Conservation (phyloP, 768 basidiomycete species). For the Saitozyma podzolica region DNA sequence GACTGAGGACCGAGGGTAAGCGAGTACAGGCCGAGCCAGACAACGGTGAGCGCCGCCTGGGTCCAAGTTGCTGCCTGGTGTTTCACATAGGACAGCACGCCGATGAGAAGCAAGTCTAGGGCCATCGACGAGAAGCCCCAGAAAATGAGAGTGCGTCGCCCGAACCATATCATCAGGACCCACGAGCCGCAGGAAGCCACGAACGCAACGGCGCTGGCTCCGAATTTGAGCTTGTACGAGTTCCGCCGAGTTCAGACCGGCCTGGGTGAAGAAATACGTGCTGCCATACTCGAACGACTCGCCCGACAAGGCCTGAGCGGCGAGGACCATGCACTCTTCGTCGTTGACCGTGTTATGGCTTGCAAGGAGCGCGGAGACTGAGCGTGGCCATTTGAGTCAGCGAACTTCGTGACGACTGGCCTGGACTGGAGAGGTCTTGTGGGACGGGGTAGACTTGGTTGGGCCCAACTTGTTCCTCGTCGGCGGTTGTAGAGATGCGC, state of each 20-base stretch:
- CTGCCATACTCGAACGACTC: conserved; percentile 4
- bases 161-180: conserved; percentile 9
- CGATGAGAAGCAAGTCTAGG: conserved; percentile 8
- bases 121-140: conserved; percentile 11
- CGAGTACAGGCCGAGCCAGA: conserved; percentile 4
- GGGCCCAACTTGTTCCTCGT: no score
- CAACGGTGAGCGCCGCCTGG: conserved; percentile 4
- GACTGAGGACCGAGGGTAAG: conserved; percentile 3
- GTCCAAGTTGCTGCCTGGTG: conserved; percentile 5
- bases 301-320: neutral
- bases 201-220: conserved; percentile 7
- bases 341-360: no score
- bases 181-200: conserved; percentile 4
- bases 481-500: no score
- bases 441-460: no score
- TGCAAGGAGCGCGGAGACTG: no score
- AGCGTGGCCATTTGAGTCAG: no score
- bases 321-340: conserved; percentile 12
- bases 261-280: conserved; percentile 27
- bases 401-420: no score
- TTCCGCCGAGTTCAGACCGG: conserved; percentile 7
- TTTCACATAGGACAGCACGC: neutral
- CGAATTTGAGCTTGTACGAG: conserved; percentile 8
- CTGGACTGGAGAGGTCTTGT: no score
- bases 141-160: conserved; percentile 6